A percentile compares a stretch with the other conserved stretches of the same genome.
phyloP scores from a whole-genome alignment of 495 filamentous ascomycete species.

The Penicillium steckii region DNA sequence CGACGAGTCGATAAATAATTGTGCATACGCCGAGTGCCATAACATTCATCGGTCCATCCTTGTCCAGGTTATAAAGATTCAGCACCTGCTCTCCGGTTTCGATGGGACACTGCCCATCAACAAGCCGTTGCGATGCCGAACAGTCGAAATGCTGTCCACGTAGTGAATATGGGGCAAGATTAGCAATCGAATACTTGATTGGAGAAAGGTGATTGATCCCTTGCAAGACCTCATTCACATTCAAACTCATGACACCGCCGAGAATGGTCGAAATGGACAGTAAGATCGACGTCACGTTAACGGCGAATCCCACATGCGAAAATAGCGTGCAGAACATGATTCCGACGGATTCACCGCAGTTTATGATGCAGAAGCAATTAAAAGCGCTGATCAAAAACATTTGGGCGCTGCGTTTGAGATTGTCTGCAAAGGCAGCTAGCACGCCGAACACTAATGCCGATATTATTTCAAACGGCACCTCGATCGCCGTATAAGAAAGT shows the following conservation, averaged over 20 bases:
- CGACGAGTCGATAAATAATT: slow-evolving; percentile 62
- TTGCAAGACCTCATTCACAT: slow-evolving; percentile 63
- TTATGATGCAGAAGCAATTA: slow-evolving; percentile 70
- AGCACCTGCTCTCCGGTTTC: slow-evolving; percentile 62
- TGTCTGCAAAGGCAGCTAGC: slow-evolving; percentile 57
- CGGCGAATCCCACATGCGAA: slow-evolving; percentile 69
- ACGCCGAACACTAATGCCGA: slow-evolving; percentile 62
- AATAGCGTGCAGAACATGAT: slow-evolving; percentile 80
- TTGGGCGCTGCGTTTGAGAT: slow-evolving; percentile 55
- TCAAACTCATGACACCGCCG: slow-evolving; percentile 65
- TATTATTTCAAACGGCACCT: slow-evolving; percentile 67
- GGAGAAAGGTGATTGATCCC: slow-evolving; percentile 68
- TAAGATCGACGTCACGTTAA: slow-evolving; percentile 64
- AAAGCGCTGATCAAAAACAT: slow-evolving; percentile 66
- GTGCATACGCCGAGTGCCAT: slow-evolving; percentile 57
- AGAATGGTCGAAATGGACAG: slow-evolving; percentile 65
- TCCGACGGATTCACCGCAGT: slow-evolving; percentile 70
- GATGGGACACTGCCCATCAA: slow-evolving; percentile 58
- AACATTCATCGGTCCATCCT: slow-evolving; percentile 54
- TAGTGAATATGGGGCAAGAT: slow-evolving; percentile 59
- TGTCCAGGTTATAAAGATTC: slow-evolving; percentile 60
- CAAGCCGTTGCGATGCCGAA: slow-evolving; percentile 50
- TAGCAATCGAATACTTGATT: slow-evolving; percentile 63
- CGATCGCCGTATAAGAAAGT: slow-evolving; percentile 61
- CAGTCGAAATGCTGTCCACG: slow-evolving; percentile 58